A percentile compares a stretch with the other conserved stretches of the same genome.
These are phyloP conservation scores for Galeopsis tetrahit DNA, from an alignment of 257 asterid genomes.

Conservation along the genomic window DNA sequence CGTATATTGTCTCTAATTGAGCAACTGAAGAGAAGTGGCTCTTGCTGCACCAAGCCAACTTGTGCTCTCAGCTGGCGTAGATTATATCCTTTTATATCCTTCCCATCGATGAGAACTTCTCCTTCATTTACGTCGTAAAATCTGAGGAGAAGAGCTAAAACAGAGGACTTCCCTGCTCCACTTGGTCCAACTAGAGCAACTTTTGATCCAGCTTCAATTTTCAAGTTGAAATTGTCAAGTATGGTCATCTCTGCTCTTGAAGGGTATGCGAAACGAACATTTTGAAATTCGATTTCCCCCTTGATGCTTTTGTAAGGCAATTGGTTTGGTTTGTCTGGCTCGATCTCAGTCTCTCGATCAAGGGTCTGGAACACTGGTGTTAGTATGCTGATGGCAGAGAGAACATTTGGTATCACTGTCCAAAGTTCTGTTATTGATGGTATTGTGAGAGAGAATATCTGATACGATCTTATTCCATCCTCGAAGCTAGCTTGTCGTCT, in stretches of 20 bases:
- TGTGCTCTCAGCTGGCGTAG: conserved; percentile 55
- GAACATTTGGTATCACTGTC: conserved; percentile 76
- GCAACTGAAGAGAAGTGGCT: conserved; percentile 75
- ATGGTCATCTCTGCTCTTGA: conserved; percentile 59
- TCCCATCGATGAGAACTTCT: conserved; percentile 58
- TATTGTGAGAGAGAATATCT: conserved; percentile 78
- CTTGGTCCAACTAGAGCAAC: conserved; percentile 79
- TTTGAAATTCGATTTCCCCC: conserved; percentile 62
- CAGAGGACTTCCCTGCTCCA: conserved; percentile 79
- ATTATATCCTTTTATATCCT: conserved; percentile 51
- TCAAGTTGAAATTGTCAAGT: conserved; percentile 63
- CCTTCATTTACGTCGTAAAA: conserved; percentile 65
- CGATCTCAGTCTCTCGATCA: conserved; percentile 65
- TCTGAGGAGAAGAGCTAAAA: conserved; percentile 70
- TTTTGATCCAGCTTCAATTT: conserved; percentile 63
- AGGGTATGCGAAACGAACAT: conserved; percentile 60
- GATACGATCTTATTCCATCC: conserved; percentile 74
- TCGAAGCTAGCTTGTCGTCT: conserved; percentile 66
- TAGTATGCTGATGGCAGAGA: conserved; percentile 71
- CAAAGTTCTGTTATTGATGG: conserved; percentile 83
- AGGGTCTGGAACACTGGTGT: conserved; percentile 72
- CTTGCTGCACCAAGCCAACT: conserved; percentile 81
- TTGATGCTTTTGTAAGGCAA: conserved; percentile 44
- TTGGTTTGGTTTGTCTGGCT: conserved; percentile 57
- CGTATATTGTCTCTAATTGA: conserved; percentile 71